Evolutionary conservation across 1,284 basidiomycete species (phyloP), one percentile per base, ranked within the genome.

Genomic region (Cronartium quercuum): DNA sequence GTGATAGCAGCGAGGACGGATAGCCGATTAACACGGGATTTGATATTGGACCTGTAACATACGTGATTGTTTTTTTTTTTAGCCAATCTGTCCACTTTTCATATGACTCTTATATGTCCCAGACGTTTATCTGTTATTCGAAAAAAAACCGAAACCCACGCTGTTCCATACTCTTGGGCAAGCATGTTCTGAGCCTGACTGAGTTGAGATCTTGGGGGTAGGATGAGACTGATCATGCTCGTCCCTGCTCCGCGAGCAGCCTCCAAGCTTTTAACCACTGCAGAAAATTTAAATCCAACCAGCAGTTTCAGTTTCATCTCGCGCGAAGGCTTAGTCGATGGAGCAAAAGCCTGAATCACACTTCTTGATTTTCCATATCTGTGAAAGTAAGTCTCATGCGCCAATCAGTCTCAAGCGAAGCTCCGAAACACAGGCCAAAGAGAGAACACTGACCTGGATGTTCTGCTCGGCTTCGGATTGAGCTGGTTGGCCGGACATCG

Each of bases 1-100:
- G 95, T 98, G 82, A 99, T 98, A 77, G 96, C 96, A 62, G 95
- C 92, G 65, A 98, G 86, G 35, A 98, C 96, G 42, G 95, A 99
- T 47, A 97, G 87, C 79, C 95, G 89, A 85, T 98, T 98, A 81
- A 99, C 95, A 77, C 96, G 92, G 79, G 94, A 97, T 84, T 98
- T 99, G 87, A 99, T 99, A 85, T 98, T 98, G 77, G 94, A 96
- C 35, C 70, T 74, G 35, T 41, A 62, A 62, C 10, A 35, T 62
- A 34, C 18, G 9, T 6, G 24, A 35, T n/a, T 47, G n/a, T 47
- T 47, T 47, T 12, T 47, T 47, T 47, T 12, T 47, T 47, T 47
- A n/a, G 44, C 44, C n/a, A 18, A 94, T 94, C 10, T 92, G 94
- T 76, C 92, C 47, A 24, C 15, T 5, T 1, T 35, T 9, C 12